Evolutionary conservation across 2,329 filamentous ascomycete species (phyloP), one percentile per base, ranked within the genome.

Genomic region (Colletotrichum sidae): DNA sequence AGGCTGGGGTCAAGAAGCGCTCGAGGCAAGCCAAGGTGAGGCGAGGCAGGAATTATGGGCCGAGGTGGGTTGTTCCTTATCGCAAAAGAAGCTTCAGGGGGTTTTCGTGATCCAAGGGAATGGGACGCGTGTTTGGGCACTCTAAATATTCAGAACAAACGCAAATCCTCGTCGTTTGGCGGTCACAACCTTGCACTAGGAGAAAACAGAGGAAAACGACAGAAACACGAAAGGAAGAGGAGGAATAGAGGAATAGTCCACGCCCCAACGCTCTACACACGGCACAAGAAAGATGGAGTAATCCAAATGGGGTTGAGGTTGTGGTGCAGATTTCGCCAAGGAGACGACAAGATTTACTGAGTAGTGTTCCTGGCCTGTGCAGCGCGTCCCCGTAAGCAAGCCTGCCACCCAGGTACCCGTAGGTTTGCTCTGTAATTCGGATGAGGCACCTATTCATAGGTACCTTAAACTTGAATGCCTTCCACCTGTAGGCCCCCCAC

Each of bases 261-360:
- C 25, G 39, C 10, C 13, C n/a, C n/a, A 12, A 33, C 47, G 37
- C 55, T 25, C 37, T 12, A 8, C 33, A 35, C 25, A 33, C n/a
- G 55, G 35, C 49, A 46, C n/a, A 42, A 50, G n/a, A 38, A 49
- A 17, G 13, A 34, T 39, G 35, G 37, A 44, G 45, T 34, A 44
- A 51, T 42, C 46, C 44, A 33, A 11, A 12, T 34, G 4, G 25
- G 55, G 15, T 10, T 11, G 15, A 46, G 15, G 17, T 50, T 58
- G 46, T 46, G 37, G 55, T 42, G 55, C 55, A 50, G 45, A 51
- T 50, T 50, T 42, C 55, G 55, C 46, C 55, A 51, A 58, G 55
- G n/a, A 44, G 41, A 55, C 15, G 37, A 55, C 37, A 45, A 34
- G 53, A 34, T 25, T 25, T 25, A 15, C 15, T 15, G 15, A 15